Base-by-base conservation (phyloP, 208 protist genomes). In the Leptomonas seymouri region DNA sequence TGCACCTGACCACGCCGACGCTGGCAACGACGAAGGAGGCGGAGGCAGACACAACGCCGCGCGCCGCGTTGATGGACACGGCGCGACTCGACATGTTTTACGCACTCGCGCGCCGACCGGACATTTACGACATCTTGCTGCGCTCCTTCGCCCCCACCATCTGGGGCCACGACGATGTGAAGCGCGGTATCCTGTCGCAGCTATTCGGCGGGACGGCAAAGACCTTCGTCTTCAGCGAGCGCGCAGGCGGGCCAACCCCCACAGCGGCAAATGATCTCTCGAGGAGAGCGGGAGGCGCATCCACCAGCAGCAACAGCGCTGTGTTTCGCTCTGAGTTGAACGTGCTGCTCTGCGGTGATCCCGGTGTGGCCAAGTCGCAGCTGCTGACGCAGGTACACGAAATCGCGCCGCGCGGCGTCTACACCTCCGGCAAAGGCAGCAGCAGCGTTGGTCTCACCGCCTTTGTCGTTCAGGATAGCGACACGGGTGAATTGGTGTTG, bases 361-460 rank as follows among this genome's bases (percentile, higher is more conserved):
- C 99, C 25, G 99, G 98, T 77, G 98, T 99, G n/a, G 93, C 95
- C 41, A 99, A 99, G 84, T 99, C 97, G 34, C 99, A 99, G 84
- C 85, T 99, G n/a, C 87, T 99, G 0, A 94, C 97, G 15, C 99
- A 98, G 67, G 99, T 99, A 21, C 93, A 99, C 71, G 95, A 99
- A 74, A 94, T 99, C 30, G 93, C 98, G 0, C 98, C 99, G 41
- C 93, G 98, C 45, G 98, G 98, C 25, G 96, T 99, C 28, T 99
- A 99, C 89, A 99, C 99, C 1, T 98, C 90, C 42, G 99, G 99
- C 57, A 99, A 99, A 71, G 99, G 99, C 28, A 97, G 89, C 57
- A 98, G 89, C 46, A 98, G 98, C 30, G 99, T 99, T 44, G 99
- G 99, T 83, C 86, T 99, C 11, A 99, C 99, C 6, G 99, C 99